Evolutionary conservation across 2,329 filamentous ascomycete species (phyloP).

Genomic region (Venturia carpophila): DNA sequence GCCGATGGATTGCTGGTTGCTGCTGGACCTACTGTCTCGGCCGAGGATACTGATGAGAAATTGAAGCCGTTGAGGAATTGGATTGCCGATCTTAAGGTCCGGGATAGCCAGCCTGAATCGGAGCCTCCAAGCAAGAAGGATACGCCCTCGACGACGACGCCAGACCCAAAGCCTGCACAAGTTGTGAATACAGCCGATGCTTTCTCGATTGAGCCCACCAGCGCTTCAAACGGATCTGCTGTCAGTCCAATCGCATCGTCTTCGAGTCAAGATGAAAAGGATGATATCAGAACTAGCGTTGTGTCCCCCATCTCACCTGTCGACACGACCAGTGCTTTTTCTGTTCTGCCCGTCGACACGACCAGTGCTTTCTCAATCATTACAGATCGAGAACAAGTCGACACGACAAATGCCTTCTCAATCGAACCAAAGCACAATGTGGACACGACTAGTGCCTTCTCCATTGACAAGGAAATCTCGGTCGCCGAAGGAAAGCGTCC

Average conservation of each 20-base stretch:
- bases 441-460: not conserved
- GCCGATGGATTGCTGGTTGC: not conserved
- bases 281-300: not conserved
- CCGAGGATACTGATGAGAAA: not conserved
- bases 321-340: not conserved
- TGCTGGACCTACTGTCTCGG: not conserved
- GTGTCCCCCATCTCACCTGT: not conserved
- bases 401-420: not conserved
- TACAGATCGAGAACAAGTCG: not conserved
- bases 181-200: not conserved
- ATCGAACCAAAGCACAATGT: not conserved
- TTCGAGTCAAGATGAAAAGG: not conserved
- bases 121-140: not conserved
- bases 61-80: not conserved
- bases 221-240: not conserved
- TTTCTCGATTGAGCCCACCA: not conserved
- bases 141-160: not conserved
- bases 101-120: not conserved
- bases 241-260: not conserved
- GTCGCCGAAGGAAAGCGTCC: not conserved
- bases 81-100: conserved; percentile 9
- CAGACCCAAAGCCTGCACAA: not conserved
- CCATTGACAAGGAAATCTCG: not conserved
- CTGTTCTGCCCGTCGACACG: not conserved
- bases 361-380: not conserved